Evolutionary conservation across 805 yeast genomes (phyloP), one percentile per base, ranked within the genome.

Genomic region (Candida odintsovae): DNA sequence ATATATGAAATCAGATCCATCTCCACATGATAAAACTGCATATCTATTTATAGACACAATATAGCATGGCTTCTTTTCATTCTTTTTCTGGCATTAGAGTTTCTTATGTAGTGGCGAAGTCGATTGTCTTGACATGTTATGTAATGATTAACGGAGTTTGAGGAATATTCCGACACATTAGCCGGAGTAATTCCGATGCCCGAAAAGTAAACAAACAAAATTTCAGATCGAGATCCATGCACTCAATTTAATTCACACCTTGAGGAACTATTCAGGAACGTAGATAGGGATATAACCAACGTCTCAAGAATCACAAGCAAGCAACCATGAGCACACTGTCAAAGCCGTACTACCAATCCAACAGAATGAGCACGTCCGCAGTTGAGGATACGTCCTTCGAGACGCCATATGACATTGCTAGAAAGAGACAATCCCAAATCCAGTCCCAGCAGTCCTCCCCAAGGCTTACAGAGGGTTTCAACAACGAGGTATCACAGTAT

Each of bases 1-100:
- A 70, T 82, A 35, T 64, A 71, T 43, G 84, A 79, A 44, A 63
- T 80, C 48, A 66, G 80, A 49, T 71, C 72, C 22, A 64, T 49
- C 18, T 53, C 54, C 12, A 47, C 55, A 6, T 56, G 42, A 41
- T 3, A 28, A 28, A 4, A 13, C n/a, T 28, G 31, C 31, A 12
- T 13, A 8, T 12, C 13, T 10, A 28, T 28, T 28, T 28, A 28
- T 28, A 28, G 31, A 28, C n/a, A 13, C 31, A 7, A 13, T 12
- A 13, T 4, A 28, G 6, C n/a, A 28, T 28, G 15, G 31, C 6
- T 28, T 13, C 13, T 28, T 28, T n/a, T n/a, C n/a, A n/a, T n/a
- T n/a, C n/a, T n/a, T n/a, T n/a, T n/a, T n/a, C n/a, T n/a, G n/a
- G 31, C 31, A 13, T 4, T 28, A 2, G n/a, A 13, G n/a, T 28